Evolutionary conservation across 2,329 filamentous ascomycete species (phyloP).

Genomic region (Hypoxylon sp.): DNA sequence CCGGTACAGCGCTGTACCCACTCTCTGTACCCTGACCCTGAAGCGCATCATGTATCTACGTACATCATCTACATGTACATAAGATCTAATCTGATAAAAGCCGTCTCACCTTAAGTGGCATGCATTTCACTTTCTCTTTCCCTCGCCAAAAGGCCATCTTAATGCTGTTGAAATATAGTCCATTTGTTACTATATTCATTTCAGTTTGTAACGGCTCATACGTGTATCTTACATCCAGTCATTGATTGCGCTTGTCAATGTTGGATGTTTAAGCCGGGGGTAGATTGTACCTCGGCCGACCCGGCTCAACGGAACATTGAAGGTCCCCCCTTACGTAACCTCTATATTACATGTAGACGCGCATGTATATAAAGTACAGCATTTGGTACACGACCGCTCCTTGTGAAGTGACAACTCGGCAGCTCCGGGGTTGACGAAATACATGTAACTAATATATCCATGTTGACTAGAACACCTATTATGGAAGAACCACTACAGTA

Average conservation of each 20-base stretch:
- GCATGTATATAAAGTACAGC: too few species aligned
- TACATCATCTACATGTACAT: conserved; percentile 11
- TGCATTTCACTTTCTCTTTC: conserved; percentile 4
- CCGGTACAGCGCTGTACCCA: conserved; percentile 19
- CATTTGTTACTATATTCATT: neutral
- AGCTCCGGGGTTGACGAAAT: conserved; percentile 1
- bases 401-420: conserved; percentile 8
- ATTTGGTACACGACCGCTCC: neutral
- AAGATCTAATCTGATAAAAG: conserved; percentile 24
- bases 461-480: neutral
- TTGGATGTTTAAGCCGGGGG: conserved; percentile 6
- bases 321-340: conserved; percentile 25
- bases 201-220: neutral
- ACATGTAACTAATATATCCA: neutral
- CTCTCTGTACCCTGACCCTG: conserved; percentile 6
- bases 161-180: neutral
- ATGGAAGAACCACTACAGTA: neutral
- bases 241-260: neutral
- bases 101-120: conserved; percentile 4
- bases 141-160: neutral
- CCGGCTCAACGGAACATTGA: conserved; percentile 39
- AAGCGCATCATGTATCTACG: conserved; percentile 3
- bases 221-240: neutral
- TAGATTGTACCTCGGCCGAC: conserved; percentile 33
- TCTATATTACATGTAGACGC: neutral